Evolutionary conservation across 2,329 filamentous ascomycete species (phyloP).

Genomic region (Neurospora sp.): DNA sequence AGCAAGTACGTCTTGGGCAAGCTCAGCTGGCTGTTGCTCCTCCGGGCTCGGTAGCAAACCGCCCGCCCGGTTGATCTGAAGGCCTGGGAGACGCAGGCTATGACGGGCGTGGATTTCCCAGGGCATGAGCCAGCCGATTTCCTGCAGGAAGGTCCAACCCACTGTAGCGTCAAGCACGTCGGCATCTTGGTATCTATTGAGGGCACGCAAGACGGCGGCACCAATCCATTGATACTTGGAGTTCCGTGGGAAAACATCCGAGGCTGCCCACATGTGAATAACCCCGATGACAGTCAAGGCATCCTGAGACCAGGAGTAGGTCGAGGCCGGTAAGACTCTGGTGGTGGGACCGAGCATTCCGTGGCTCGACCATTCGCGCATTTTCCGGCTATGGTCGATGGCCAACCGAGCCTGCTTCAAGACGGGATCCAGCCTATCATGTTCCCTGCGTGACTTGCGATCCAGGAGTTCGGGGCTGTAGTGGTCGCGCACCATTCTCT

Average conservation of each 20-base stretch:
- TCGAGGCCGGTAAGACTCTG: constrained; percentile 5
- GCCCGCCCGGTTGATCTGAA: constrained; percentile 32
- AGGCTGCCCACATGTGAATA: constrained; percentile 58
- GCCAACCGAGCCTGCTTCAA: constrained; percentile 36
- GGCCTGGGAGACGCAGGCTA: constrained; percentile 42
- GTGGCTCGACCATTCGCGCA: constrained; percentile 37
- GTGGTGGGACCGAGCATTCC: constrained; percentile 36
- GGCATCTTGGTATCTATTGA: constrained; percentile 47
- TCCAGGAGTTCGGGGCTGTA: constrained; percentile 26
- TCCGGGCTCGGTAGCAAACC: constrained; percentile 22
- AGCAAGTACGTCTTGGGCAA: constrained; percentile 34
- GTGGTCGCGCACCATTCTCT: constrained; percentile 43
- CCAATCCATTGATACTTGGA: constrained; percentile 52
- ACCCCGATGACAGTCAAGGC: constrained; percentile 55
- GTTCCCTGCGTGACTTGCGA: constrained; percentile 11
- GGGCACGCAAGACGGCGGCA: constrained; percentile 51
- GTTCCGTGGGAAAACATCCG: constrained; percentile 39
- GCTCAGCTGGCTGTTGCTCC: constrained; percentile 18
- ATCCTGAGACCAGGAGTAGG: constrained; percentile 32
- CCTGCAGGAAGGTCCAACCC: constrained; percentile 62
- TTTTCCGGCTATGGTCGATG: constrained; percentile 42
- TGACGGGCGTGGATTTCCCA: constrained; percentile 62
- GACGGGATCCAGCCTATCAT: constrained; percentile 26
- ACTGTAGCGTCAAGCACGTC: constrained; percentile 34
- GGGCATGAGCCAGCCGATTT: constrained; percentile 60